These are phyloP conservation scores for Ustanciosporium gigantosporum DNA, from an alignment of 1,284 basidiomycete species.

Conservation along the genomic window DNA sequence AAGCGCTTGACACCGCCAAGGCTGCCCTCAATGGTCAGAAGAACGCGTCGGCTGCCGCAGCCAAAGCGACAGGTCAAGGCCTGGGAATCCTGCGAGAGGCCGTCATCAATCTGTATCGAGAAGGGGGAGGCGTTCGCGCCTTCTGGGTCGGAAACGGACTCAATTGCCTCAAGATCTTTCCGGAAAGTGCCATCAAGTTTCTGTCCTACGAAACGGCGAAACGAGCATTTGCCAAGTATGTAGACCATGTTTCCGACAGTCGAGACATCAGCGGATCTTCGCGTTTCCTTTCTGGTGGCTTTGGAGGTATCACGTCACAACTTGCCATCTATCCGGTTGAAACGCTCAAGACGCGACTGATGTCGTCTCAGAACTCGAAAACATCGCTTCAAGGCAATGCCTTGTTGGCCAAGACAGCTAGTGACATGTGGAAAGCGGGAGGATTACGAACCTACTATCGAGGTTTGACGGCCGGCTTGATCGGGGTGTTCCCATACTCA, in stretches of 20 bases:
- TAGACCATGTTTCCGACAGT: slow-evolving; percentile 85
- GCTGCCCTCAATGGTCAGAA: slow-evolving; percentile 11
- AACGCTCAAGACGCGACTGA: slow-evolving; percentile 63
- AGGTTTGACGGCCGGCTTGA: slow-evolving; percentile 71
- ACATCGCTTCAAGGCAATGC: slow-evolving; percentile 69
- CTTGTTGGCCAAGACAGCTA: slow-evolving; percentile 67
- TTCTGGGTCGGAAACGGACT: slow-evolving; percentile 82
- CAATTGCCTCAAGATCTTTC: slow-evolving; percentile 83
- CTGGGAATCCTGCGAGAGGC: slow-evolving; percentile 72
- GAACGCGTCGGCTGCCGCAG: slow-evolving; percentile 7
- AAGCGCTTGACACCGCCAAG: slow-evolving; percentile 13
- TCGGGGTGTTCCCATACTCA: slow-evolving; percentile 63
- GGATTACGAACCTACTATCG: slow-evolving; percentile 85
- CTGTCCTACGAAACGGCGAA: slow-evolving; percentile 94
- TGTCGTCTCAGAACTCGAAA: slow-evolving; percentile 71
- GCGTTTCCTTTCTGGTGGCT: slow-evolving; percentile 90
- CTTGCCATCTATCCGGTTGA: slow-evolving; percentile 65
- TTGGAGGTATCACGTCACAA: slow-evolving; percentile 93
- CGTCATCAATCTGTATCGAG: slow-evolving; percentile 74
- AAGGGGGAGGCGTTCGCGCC: slow-evolving; percentile 77
- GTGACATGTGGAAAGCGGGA: slow-evolving; percentile 76
- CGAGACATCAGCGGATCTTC: slow-evolving; percentile 87
- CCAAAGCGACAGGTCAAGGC: slow-evolving; percentile 37
- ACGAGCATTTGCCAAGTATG: slow-evolving; percentile 87
- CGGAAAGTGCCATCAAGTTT: slow-evolving; percentile 91